Evolutionary conservation across 306 rosid species (phyloP), one percentile per base, ranked within the genome.

Genomic region (Morella rubra): DNA sequence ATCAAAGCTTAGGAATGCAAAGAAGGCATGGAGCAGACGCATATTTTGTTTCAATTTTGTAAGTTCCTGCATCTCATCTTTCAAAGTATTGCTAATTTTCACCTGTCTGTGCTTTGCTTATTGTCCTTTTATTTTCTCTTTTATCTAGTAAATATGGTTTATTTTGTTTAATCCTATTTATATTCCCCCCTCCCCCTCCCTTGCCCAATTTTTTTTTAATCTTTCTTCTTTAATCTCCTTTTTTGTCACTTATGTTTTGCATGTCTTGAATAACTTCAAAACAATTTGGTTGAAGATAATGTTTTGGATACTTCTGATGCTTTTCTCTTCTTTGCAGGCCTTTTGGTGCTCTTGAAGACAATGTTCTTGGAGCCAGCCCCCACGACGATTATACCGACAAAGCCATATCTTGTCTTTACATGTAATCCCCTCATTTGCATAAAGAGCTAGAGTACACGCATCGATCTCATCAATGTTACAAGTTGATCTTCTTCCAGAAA

Each of bases 41-140:
- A 45, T 84, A 9, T 45, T 71, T 4, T 80, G 88, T 85, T 82
- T 85, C 83, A 50, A 75, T 49, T 82, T 70, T 78, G 87, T 77
- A 22, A 12, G 60, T 32, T 55, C 60, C 61, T 55, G 42, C 40
- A 22, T 58, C 66, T 1, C 13, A 32, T 32, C 37, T 32, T 32
- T 2, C 37, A 2, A 32, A 2, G 37, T 32, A 32, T 32, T 32
- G 37, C 37, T 32, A 32, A 32, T 32, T 32, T 32, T 32, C 0
- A 32, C 37, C 37, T 32, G 37, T 32, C 37, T 32, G 3, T 32
- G 37, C 37, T 32, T 32, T 32, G 37, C 37, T 32, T 2, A 32
- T 32, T 32, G 37, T 32, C 37, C 37, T 32, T 32, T 27, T 32
- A 0, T 32, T 32, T 32, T 32, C 3, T 32, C 37, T 32, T 32